These are phyloP conservation scores for Arthrobotrys musiformis DNA, from an alignment of 2,329 filamentous ascomycete species.

Conservation along the genomic window DNA sequence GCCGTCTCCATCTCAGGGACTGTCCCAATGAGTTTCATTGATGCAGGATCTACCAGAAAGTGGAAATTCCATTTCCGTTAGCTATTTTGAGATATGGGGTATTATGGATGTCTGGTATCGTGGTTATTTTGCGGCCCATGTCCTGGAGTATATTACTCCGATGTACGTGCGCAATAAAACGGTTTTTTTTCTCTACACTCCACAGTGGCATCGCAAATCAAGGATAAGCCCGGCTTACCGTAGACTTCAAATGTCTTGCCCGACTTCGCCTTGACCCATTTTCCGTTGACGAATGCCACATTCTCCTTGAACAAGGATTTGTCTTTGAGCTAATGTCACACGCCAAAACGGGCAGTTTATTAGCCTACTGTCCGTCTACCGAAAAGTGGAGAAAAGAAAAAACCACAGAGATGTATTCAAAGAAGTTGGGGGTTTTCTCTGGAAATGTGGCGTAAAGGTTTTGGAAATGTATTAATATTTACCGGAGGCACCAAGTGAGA, in stretches of 20 bases:
- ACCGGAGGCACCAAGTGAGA: slow-evolving; percentile 49
- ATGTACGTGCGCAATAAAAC: slow-evolving; percentile 53
- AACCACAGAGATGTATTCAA: slow-evolving; percentile 13
- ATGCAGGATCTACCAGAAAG: slow-evolving; percentile 75
- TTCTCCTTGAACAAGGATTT: slow-evolving; percentile 84
- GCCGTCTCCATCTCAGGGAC: slow-evolving; percentile 83
- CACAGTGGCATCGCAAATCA: slow-evolving; percentile 28
- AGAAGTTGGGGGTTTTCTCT: slow-evolving; percentile 13
- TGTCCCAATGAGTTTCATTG: slow-evolving; percentile 80
- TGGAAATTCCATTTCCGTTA: slow-evolving; percentile 33
- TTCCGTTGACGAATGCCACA: slow-evolving; percentile 78
- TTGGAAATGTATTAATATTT: slow-evolving; percentile 35
- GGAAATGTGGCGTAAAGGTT: neutral
- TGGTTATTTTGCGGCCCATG: slow-evolving; percentile 21
- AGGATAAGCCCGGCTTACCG: slow-evolving; percentile 65
- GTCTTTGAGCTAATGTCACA: slow-evolving; percentile 73
- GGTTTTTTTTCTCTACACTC: slow-evolving; percentile 38
- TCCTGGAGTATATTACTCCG: slow-evolving; percentile 42
- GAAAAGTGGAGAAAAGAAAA: slow-evolving; percentile 30
- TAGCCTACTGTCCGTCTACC: slow-evolving; percentile 1
- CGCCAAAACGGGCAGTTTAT: slow-evolving; percentile 41
- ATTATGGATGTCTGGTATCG: slow-evolving; percentile 9
- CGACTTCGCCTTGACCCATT: slow-evolving; percentile 87
- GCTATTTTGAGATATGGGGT: slow-evolving; percentile 34
- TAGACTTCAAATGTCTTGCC: slow-evolving; percentile 91